Conservation (phyloP, 2,329 filamentous ascomycete genomes). For the Aspergillus vadensis region DNA sequence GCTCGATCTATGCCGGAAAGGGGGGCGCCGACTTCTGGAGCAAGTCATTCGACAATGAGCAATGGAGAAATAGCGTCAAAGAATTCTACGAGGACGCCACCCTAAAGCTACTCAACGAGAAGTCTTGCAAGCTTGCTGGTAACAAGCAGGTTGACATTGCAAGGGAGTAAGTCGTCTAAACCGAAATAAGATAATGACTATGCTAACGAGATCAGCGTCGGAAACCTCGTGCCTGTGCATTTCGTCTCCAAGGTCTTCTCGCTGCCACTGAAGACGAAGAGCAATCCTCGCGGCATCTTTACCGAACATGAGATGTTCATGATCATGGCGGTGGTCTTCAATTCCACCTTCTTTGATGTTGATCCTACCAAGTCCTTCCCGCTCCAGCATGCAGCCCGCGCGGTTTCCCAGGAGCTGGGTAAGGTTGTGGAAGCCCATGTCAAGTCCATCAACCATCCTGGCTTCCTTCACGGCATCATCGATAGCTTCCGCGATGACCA, state of each 20-base stretch:
- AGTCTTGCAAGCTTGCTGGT: conserved; percentile 65
- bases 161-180: conserved; percentile 47
- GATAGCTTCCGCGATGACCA: conserved; percentile 53
- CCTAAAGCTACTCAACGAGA: conserved; percentile 62
- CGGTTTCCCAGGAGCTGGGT: conserved; percentile 62
- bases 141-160: conserved; percentile 71
- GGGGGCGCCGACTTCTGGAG: conserved; percentile 59
- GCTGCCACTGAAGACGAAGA: conserved; percentile 57
- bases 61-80: conserved; percentile 65
- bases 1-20: conserved; percentile 65
- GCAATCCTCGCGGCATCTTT: conserved; percentile 55
- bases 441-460: conserved; percentile 60
- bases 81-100: conserved; percentile 67
- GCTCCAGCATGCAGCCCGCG: conserved; percentile 59
- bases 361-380: conserved; percentile 69
- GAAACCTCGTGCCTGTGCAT: conserved; percentile 58
- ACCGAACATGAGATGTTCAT: conserved; percentile 60
- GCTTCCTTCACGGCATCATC: conserved; percentile 57
- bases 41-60: conserved; percentile 61
- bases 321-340: conserved; percentile 66
- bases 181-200: conserved; percentile 11
- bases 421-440: conserved; percentile 65
- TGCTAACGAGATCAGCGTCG: conserved; percentile 36
- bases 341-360: conserved; percentile 65
- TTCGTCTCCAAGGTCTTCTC: conserved; percentile 58